Evolutionary conservation across 1,284 basidiomycete genomes (phyloP).

Genomic region (Xerocomus nothofagi): DNA sequence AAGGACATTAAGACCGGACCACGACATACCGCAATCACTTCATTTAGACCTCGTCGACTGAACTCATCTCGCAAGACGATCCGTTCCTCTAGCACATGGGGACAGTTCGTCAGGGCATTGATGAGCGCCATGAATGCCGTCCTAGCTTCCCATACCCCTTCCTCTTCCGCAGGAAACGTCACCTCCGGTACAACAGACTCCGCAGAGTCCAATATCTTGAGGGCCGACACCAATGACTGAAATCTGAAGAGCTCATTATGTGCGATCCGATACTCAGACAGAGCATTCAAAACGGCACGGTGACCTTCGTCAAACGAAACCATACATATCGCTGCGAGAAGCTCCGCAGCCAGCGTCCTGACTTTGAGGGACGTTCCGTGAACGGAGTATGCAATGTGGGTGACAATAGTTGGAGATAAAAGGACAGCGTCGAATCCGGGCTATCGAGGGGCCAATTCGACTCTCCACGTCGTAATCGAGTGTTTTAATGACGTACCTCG

Average conservation of each 20-base stretch:
- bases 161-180: conserved; percentile 50
- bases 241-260: conserved; percentile 80
- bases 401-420: conserved; percentile 64
- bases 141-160: conserved; percentile 80
- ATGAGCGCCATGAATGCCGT: conserved; percentile 75
- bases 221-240: conserved; percentile 66
- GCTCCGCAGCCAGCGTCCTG: conserved; percentile 70
- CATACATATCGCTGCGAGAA: conserved; percentile 82
- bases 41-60: conserved; percentile 76
- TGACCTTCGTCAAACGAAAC: conserved; percentile 74
- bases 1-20: background rate
- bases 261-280: conserved; percentile 78
- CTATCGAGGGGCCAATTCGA: conserved; percentile 38
- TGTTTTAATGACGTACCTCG: conserved; percentile 52
- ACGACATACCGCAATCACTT: conserved; percentile 73
- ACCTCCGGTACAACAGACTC: conserved; percentile 39
- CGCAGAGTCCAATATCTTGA: conserved; percentile 55
- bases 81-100: conserved; percentile 77
- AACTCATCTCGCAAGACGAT: conserved; percentile 81
- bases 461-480: background rate
- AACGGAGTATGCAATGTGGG: conserved; percentile 73
- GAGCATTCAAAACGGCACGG: conserved; percentile 69
- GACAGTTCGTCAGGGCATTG: conserved; percentile 79
- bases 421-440: conserved; percentile 74
- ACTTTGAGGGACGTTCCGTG: conserved; percentile 69